Base-by-base conservation (phyloP, 805 yeast species). In the Kodamaea leandrae region DNA sequence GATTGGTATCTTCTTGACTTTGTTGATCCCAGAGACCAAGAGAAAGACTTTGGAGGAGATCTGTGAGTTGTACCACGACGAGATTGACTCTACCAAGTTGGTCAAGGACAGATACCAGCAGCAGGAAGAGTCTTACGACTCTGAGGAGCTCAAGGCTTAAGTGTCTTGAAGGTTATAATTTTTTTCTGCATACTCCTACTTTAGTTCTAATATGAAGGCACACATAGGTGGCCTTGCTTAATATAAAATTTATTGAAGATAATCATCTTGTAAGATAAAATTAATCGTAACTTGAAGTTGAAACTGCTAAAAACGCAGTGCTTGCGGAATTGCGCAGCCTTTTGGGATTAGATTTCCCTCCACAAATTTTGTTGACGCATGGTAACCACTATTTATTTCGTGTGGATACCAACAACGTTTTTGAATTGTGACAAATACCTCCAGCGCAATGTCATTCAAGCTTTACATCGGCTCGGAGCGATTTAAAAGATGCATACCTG, bases 31-130 rank as follows among this genome's bases (percentile, higher is more conserved):
- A 55, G 96, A 88, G 75, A 87, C 96, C 47, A 86, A 84, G 80
- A 81, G 96, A 76, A 80, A 78, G 78, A 86, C 96, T 36, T 77
- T 88, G 55, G 96, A 88, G 74, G 82, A 86, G 62, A 76, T 88
- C 47, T 66, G 81, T 52, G 96, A 86, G 68, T 78, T 77, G 60
- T 79, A 80, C 57, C 96, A 88, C 60, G 96, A 82, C 59, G 96
- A 88, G 71, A 64, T 82, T 52, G 74, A 70, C 53, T 52, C 71
- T 39, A 66, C 74, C 48, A 67, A 63, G 49, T 48, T 67, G 40
- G 61, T 58, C 41, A 61, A 53, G 47, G 74, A 66, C 49, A 65
- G 72, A 58, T 67, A 64, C 49, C 50, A 55, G 39, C 46, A 57
- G 9, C 64, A 61, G 41, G 59, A 55, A 29, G 71, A 64, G 41